Percentiles rank a stretch among this genome's conserved stretches.
Evolutionary conservation across 192 early-diverging fungal species (phyloP).

Genomic region (Phycomyces blakesleeanus): DNA sequence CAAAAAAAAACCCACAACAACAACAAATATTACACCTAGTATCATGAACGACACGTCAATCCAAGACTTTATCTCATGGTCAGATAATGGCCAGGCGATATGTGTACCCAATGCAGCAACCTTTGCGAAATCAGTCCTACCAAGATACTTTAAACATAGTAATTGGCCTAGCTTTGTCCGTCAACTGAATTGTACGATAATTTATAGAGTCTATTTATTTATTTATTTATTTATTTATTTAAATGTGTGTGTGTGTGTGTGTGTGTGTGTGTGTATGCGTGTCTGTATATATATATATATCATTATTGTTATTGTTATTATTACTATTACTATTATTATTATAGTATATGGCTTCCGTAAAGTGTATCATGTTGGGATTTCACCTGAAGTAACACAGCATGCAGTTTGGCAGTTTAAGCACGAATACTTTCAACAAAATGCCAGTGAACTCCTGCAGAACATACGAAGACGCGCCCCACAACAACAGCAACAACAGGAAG

Average conservation of each 20-base stretch:
- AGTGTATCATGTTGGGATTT: constrained; percentile 18
- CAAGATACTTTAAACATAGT: constrained; percentile 24
- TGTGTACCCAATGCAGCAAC: constrained; percentile 15
- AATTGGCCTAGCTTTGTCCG: constrained; percentile 28
- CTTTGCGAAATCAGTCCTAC: constrained; percentile 17
- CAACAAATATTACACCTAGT: background rate
- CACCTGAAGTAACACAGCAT: constrained; percentile 5
- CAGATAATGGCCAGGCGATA: constrained; percentile 18
- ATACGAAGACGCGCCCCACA: constrained; percentile 15
- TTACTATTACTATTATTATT: background rate
- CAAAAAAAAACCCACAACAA: too few relatives aligned
- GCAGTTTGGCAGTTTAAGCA: constrained; percentile 25
- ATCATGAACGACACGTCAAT: constrained; percentile 18
- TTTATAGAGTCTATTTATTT: background rate
- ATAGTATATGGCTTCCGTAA: constrained; percentile 26
- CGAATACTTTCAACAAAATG: constrained; percentile 12
- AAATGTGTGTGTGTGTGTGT: too few relatives aligned
- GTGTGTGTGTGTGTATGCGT: too few relatives aligned
- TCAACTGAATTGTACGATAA: constrained; percentile 20
- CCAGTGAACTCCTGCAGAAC: constrained; percentile 1
- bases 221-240: background rate
- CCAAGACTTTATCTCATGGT: constrained; percentile 16
- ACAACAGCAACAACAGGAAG: background rate
- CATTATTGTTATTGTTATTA: background rate
- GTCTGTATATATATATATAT: too few relatives aligned